Evolutionary conservation across 2,329 filamentous ascomycete species (phyloP), one percentile per base, ranked within the genome.

Genomic region (Monosporascus sp.): DNA sequence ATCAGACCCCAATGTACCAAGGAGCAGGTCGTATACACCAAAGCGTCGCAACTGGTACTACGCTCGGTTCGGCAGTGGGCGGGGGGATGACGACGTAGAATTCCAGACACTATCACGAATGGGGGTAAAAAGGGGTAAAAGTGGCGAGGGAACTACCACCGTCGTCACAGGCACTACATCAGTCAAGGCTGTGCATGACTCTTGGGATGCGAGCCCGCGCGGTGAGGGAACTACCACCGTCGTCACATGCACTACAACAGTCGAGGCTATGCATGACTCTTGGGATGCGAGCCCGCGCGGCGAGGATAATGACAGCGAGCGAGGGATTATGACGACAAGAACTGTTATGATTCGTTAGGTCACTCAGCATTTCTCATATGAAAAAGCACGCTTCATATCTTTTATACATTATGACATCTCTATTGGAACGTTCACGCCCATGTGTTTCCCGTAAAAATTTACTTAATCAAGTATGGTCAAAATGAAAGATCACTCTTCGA

Each of bases 291-390:
- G 27, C 27, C 27, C 27, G 27, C 3, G 27, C 27, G 27, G 27
- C 27, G 18, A 48, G 18, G 49, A 52, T 39, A 27, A 31, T 14
- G 27, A 45, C 18, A 51, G 49, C 15, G 50, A 51, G 15, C 41
- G 43, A 35, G 50, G 36, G 25, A 54, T 54, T 24, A 31, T 54
- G 6, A 45, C 49, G 46, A 54, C 53, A 15, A 37, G 15, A 50
- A 52, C 53, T 9, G 47, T 52, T 24, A 55, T 46, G 27, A 7
- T 31, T 31, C 27, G 9, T 31, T 31, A 31, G 27, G 27, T 5
- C 27, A 31, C 27, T 31, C 9, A 31, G 9, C 27, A 31, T 31
- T 14, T 31, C 9, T 31, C 27, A 31, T 31, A 31, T 11, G 27
- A 31, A 31, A 31, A 31, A 31, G 27, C 27, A 31, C 27, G 27